Evolutionary conservation across 306 rosid species (phyloP).

Genomic region (Ormosia emarginata): DNA sequence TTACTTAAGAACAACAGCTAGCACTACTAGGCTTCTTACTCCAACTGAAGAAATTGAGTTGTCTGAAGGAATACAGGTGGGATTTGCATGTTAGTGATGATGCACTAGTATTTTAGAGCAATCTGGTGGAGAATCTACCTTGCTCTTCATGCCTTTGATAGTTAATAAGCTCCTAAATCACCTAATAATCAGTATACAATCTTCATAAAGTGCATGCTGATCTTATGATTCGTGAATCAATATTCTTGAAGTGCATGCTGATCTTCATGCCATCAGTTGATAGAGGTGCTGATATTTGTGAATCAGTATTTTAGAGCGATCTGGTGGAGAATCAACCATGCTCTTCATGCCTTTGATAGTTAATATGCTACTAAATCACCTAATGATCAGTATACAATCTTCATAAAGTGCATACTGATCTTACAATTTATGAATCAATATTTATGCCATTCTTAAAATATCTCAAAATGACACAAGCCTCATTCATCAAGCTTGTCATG

Average conservation of each 20-base stretch:
- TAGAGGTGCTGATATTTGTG: not conserved
- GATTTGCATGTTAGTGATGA: slow-evolving; percentile 11
- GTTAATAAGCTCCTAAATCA: slow-evolving; percentile 15
- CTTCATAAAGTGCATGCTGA: slow-evolving; percentile 10
- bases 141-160: not conserved
- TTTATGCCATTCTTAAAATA: slow-evolving; percentile 3
- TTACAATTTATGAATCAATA: not conserved
- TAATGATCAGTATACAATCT: not conserved
- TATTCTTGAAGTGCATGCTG: not conserved
- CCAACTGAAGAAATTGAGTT: slow-evolving; percentile 69
- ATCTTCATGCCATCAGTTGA: too few species aligned
- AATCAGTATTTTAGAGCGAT: slow-evolving; percentile 14
- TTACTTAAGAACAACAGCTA: slow-evolving; percentile 74
- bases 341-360: not conserved
- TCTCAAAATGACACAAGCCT: not conserved
- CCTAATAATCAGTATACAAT: slow-evolving; percentile 5
- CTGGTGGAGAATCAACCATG: not conserved
- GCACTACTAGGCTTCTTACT: slow-evolving; percentile 68
- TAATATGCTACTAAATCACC: not conserved
- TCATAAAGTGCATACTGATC: slow-evolving; percentile 9
- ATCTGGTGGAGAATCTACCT: not conserved
- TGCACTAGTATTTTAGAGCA: slow-evolving; percentile 14
- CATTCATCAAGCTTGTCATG: not conserved
- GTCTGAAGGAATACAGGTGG: slow-evolving; percentile 94
- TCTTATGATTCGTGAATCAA: not conserved